Conservation (phyloP, 73 alveolate species). For the Symbiodinium natans region DNA sequence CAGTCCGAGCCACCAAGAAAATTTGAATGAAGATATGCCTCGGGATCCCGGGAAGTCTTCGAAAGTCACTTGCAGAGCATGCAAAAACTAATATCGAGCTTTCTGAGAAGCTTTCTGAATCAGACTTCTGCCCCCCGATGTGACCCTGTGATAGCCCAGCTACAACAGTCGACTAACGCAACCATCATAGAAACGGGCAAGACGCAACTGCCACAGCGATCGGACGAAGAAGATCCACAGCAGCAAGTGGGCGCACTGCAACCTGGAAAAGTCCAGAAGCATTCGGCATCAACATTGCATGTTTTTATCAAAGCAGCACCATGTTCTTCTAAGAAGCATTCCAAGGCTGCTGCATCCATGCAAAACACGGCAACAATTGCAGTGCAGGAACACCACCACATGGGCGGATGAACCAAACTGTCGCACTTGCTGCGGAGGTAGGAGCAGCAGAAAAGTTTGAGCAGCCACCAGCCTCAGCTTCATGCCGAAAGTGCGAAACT, state of each 20-base stretch:
- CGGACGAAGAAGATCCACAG: conserved; percentile 69
- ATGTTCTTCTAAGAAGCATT: neutral
- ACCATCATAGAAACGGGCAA: neutral
- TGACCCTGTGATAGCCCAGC: too few species aligned
- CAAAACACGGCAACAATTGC: neutral
- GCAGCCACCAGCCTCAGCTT: conserved; percentile 24
- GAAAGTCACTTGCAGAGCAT: too few species aligned
- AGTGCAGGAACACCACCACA: conserved; percentile 17
- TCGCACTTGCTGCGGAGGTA: conserved; percentile 36
- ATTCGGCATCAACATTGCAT: neutral
- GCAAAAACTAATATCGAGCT: too few species aligned
- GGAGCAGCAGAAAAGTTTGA: conserved; percentile 45
- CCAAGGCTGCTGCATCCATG: neutral
- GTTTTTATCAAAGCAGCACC: neutral
- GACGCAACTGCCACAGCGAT: conserved; percentile 78
- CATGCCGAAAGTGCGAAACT: too few species aligned
- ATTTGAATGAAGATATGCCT: conserved; percentile 8
- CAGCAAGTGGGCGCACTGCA: conserved; percentile 35
- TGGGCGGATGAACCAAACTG: conserved; percentile 26
- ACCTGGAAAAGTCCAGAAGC: neutral
- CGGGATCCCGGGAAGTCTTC: neutral
- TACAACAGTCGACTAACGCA: too few species aligned
- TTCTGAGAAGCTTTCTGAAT: too few species aligned
- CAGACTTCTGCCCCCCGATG: too few species aligned
- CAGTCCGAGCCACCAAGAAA: neutral